Evolutionary conservation across 768 basidiomycete species (phyloP).

Genomic region (Trametes coccinea): DNA sequence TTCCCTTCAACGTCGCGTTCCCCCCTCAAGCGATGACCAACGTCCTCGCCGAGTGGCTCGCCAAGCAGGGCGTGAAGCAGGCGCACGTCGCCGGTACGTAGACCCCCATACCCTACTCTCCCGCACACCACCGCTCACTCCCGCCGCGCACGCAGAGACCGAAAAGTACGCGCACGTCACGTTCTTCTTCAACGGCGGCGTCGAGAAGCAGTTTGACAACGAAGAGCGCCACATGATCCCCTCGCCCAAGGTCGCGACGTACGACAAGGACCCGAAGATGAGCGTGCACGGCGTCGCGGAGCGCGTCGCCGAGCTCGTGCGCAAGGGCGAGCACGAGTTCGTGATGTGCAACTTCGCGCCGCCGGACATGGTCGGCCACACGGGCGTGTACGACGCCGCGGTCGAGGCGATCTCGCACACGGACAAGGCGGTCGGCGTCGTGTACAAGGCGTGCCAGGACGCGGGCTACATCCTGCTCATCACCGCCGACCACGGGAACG

Average conservation of each 20-base stretch:
- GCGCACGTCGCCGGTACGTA: constrained; percentile 79
- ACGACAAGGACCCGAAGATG: constrained; percentile 91
- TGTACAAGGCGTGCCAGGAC: constrained; percentile 82
- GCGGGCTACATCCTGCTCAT: constrained; percentile 86
- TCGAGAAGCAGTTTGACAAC: constrained; percentile 84
- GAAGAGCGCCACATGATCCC: constrained; percentile 89
- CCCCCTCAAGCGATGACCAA: constrained; percentile 94
- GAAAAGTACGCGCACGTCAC: constrained; percentile 98
- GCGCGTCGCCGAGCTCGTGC: constrained; percentile 87
- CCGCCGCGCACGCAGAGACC: constrained; percentile 56
- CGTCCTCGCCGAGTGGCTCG: constrained; percentile 91
- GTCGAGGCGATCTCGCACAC: constrained; percentile 87
- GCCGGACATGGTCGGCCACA: constrained; percentile 97
- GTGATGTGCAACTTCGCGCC: constrained; percentile 99
- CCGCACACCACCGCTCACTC: neutral
- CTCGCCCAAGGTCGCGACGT: constrained; percentile 92
- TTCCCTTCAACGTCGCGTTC: constrained; percentile 88
- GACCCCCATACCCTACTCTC: no score
- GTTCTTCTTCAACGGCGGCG: constrained; percentile 97
- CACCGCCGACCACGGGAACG: constrained; percentile 95
- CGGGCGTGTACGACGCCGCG: constrained; percentile 88
- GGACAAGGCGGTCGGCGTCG: constrained; percentile 84
- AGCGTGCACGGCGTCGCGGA: constrained; percentile 85
- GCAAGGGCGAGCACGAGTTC: constrained; percentile 71
- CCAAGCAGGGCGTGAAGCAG: constrained; percentile 77